Evolutionary conservation across 352 stramenopile genomes (phyloP).

Genomic region (Phytopythium delawarense): DNA sequence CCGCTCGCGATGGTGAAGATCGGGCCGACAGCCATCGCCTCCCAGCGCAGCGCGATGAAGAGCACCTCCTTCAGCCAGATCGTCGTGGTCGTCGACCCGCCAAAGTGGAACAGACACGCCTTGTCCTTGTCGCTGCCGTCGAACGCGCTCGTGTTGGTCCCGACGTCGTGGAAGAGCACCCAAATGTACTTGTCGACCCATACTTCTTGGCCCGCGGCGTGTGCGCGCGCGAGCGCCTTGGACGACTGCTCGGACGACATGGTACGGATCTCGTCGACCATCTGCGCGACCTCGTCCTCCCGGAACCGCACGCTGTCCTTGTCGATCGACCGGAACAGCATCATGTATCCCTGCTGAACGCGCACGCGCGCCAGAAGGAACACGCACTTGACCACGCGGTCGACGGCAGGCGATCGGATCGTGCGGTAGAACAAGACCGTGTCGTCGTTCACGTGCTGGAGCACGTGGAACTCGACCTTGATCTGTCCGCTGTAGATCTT

Average conservation of each 20-base stretch:
- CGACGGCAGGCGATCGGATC: constrained; percentile 28
- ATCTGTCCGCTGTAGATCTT: constrained; percentile 46
- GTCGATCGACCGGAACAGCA: constrained; percentile 60
- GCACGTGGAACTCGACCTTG: constrained; percentile 35
- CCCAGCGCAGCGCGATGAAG: constrained; percentile 64
- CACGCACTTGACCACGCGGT: constrained; percentile 45
- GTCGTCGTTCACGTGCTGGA: constrained; percentile 50
- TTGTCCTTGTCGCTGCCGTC: constrained; percentile 4
- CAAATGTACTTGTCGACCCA: constrained; percentile 71
- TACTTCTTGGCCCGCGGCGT: constrained; percentile 8
- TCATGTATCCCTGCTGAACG: constrained; percentile 51
- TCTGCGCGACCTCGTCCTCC: constrained; percentile 26
- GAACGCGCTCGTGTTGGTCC: constrained; percentile 4
- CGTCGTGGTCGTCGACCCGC: constrained; percentile 36
- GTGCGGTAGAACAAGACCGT: constrained; percentile 57
- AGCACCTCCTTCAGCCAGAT: constrained; percentile 69
- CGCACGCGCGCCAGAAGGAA: constrained; percentile 55
- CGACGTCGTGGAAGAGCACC: constrained; percentile 44
- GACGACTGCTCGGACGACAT: constrained; percentile 4
- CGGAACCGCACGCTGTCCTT: constrained; percentile 42
- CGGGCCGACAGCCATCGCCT: constrained; percentile 53
- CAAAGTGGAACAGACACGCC: constrained; percentile 55
- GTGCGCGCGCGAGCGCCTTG: constrained; percentile 1
- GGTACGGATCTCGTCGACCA: constrained; percentile 12
- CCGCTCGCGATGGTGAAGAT: constrained; percentile 34